Evolutionary conservation across 2,329 filamentous ascomycete species (phyloP).

Genomic region (Metarhizium brunneum): DNA sequence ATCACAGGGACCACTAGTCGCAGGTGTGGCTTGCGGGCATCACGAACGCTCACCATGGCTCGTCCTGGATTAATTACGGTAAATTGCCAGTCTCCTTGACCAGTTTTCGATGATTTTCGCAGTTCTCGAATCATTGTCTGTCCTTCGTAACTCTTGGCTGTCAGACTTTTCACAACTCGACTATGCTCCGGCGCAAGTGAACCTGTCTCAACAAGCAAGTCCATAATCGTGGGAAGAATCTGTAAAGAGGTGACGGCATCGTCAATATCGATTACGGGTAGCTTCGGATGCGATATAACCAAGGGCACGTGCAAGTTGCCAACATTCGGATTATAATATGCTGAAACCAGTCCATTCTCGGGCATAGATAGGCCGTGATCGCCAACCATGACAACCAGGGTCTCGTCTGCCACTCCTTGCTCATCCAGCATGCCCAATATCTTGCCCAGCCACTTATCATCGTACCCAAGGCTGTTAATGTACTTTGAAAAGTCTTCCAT

Average conservation of each 20-base stretch:
- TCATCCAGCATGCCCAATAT: slow-evolving; percentile 21
- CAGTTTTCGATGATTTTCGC: slow-evolving; percentile 9
- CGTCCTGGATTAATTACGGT: slow-evolving; percentile 24
- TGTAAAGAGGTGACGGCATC: slow-evolving; percentile 23
- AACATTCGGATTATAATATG: slow-evolving; percentile 24
- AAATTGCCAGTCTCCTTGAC: slow-evolving; percentile 23
- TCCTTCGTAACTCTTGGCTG: slow-evolving; percentile 22
- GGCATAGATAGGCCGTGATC: slow-evolving; percentile 24
- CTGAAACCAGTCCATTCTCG: slow-evolving; percentile 19
- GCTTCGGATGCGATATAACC: slow-evolving; percentile 21
- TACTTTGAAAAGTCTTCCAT: slow-evolving; percentile 23
- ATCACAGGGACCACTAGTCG: slow-evolving; percentile 22
- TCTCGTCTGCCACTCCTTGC: slow-evolving; percentile 23
- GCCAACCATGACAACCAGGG: slow-evolving; percentile 21
- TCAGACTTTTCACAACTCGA: slow-evolving; percentile 17
- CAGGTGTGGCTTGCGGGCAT: slow-evolving; percentile 18
- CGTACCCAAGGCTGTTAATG: slow-evolving; percentile 22
- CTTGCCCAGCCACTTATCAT: slow-evolving; percentile 23
- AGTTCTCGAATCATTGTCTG: slow-evolving; percentile 24
- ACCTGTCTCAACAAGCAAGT: slow-evolving; percentile 22
- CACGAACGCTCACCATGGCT: slow-evolving; percentile 23
- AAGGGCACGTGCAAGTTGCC: slow-evolving; percentile 24
- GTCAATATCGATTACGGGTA: slow-evolving; percentile 21
- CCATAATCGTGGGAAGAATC: slow-evolving; percentile 25
- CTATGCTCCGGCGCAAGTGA: slow-evolving; percentile 19